phyloP scores from a whole-genome alignment of 371 early-diverging fungal species.

The Hamiltosporidium magnivora region DNA sequence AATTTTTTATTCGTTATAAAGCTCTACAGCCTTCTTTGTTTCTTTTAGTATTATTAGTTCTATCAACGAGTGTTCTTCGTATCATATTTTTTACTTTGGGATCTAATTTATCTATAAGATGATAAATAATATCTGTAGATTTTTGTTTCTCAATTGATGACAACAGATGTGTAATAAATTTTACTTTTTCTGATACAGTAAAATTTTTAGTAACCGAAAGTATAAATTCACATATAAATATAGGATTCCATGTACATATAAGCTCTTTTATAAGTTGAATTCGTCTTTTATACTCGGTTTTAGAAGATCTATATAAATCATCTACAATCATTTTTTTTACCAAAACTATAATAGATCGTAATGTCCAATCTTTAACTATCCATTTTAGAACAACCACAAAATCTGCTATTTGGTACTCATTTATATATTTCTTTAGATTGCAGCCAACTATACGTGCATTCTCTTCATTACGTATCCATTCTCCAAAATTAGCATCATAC shows the following conservation, averaged over 20 bases:
- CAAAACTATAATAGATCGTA: constrained; percentile 50
- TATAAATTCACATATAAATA: constrained; percentile 53
- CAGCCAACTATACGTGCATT: constrained; percentile 49
- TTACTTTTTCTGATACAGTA: background rate
- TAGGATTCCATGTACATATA: constrained; percentile 53
- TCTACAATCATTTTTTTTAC: constrained; percentile 45
- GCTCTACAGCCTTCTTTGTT: too few relatives aligned
- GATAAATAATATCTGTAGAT: background rate
- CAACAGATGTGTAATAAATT: background rate
- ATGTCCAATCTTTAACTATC: constrained; percentile 56
- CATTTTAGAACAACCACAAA: constrained; percentile 56
- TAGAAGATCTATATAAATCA: constrained; percentile 20
- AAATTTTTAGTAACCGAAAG: constrained; percentile 32
- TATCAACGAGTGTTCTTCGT: too few relatives aligned
- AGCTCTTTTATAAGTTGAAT: constrained; percentile 36
- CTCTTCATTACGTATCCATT: constrained; percentile 57
- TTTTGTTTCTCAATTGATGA: background rate
- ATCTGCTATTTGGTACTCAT: constrained; percentile 36
- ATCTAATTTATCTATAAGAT: background rate
- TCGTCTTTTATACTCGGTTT: constrained; percentile 15
- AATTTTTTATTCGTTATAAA: too few relatives aligned
- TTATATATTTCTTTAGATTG: constrained; percentile 52
- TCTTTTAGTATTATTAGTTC: too few relatives aligned
- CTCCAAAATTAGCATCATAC: constrained; percentile 58
- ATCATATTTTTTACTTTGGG: background rate